Percentiles rank a stretch among this genome's conserved stretches.
These are phyloP conservation scores for Rhizoclosmatium globosum DNA, from an alignment of 192 early-diverging fungal genomes.

Conservation along the genomic window DNA sequence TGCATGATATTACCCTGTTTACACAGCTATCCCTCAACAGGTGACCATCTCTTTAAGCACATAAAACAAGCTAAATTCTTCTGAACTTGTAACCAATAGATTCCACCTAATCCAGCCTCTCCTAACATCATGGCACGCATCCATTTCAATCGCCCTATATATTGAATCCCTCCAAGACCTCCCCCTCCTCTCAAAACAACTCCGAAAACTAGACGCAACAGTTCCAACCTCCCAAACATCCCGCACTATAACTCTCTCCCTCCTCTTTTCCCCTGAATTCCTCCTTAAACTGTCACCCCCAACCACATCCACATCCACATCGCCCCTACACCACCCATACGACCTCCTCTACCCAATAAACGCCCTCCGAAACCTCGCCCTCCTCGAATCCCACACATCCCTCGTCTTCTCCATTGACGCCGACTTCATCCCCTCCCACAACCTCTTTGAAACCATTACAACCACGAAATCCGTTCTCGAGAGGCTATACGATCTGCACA, in stretches of 20 bases:
- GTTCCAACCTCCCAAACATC: neutral
- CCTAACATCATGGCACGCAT: conserved; percentile 35
- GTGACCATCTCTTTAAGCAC: conserved; percentile 2
- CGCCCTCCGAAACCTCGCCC: conserved; percentile 43
- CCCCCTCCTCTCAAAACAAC: neutral
- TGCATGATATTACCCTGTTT: conserved; percentile 13
- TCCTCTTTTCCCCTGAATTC: conserved; percentile 42
- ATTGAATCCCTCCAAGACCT: conserved; percentile 29
- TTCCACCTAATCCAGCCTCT: conserved; percentile 17
- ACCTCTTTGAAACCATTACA: neutral
- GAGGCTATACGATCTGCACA: conserved; percentile 9
- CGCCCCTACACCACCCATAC: conserved; percentile 42
- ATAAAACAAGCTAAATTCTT: neutral
- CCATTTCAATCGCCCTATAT: conserved; percentile 40
- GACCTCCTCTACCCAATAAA: conserved; percentile 51
- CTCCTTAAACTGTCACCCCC: conserved; percentile 1
- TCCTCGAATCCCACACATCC: conserved; percentile 32
- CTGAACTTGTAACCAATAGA: neutral
- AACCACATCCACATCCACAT: neutral
- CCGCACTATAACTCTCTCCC: conserved; percentile 21
- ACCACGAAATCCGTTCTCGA: neutral
- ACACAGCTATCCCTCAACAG: conserved; percentile 30
- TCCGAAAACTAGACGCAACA: conserved; percentile 1
- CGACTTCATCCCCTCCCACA: conserved; percentile 40
- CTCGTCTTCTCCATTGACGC: conserved; percentile 41